phyloP scores from a whole-genome alignment of 306 rosid species.

The Trichosanthes truncata region DNA sequence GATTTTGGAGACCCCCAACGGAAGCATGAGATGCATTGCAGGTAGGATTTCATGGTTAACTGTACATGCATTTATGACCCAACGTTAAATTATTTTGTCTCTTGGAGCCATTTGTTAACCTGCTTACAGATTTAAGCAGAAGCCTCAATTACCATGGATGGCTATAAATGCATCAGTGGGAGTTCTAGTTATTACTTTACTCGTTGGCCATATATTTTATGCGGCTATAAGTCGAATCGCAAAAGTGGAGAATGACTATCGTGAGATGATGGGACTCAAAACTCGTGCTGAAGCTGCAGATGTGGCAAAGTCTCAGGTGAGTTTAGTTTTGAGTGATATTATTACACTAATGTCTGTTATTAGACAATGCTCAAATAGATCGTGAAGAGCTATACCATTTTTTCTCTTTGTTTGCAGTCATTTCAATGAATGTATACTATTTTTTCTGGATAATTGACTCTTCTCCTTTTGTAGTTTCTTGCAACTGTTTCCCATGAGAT shows the following conservation, averaged over 20 bases:
- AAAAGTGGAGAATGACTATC: constrained; percentile 72
- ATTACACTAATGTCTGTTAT: neutral
- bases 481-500: constrained; percentile 99
- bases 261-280: constrained; percentile 53
- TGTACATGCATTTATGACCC: neutral
- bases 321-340: constrained; percentile 5
- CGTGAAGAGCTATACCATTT: neutral
- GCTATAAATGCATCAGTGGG: constrained; percentile 55
- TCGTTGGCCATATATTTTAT: constrained; percentile 67
- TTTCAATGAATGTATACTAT: neutral
- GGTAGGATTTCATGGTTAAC: constrained; percentile 35
- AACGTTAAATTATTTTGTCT: neutral
- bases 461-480: constrained; percentile 59
- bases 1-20: constrained; percentile 92
- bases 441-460: constrained; percentile 5
- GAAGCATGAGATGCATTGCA: constrained; percentile 98
- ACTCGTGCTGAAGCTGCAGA: constrained; percentile 94
- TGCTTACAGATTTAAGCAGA: constrained; percentile 68
- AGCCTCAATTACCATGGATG: constrained; percentile 65
- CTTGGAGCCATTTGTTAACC: constrained; percentile 1
- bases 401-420: neutral
- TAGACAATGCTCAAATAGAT: neutral
- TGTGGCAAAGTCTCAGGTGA: constrained; percentile 92
- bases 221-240: constrained; percentile 75
- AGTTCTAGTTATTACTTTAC: constrained; percentile 66